Base-by-base conservation (phyloP, 2,329 filamentous ascomycete species). In the Fusarium camptoceras region DNA sequence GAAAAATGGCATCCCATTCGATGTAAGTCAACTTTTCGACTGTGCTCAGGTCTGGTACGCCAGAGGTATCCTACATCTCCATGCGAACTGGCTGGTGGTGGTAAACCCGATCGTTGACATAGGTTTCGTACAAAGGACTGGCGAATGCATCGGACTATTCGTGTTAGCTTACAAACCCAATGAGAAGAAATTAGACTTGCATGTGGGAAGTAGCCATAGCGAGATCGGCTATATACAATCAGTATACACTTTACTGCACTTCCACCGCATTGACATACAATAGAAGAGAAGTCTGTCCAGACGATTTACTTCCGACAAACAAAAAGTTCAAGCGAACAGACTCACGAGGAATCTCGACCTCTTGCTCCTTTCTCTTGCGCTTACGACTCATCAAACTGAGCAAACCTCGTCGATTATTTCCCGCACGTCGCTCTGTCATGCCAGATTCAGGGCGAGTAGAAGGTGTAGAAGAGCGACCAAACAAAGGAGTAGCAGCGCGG, bases 51-150 rank as follows among this genome's bases (percentile, higher is more conserved):
- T 82, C 80, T 5, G 78, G 76, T 25, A 78, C 76, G 68, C 80
- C 80, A 27, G 80, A 82, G 66, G 79, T 82, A 62, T 82, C 80
- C 80, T 79, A 82, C 59, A 81, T 58, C 72, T 82, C 80, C 51
- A 80, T 65, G 60, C 72, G 73, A 2, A 73, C 75, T 44, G 73
- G 70, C 39, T 75, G 70, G 28, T 59, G 65, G 44, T 76, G 42
- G 61, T 76, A 77, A 4, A 65, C 37, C 16, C 73, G 66, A 16
- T 78, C 71, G 31, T 70, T 75, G 43, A 71, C 68, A 58, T 81
- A 82, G 1, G 76, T 79, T 54, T 82, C 80, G 46, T 79, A 82
- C 31, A 74, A 55, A 2, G 80, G 79, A 25, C 78, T 73, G 20
- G 75, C 44, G 47, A 82, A 78, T 1, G 71, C 78, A 3, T 68